Evolutionary conservation across 768 basidiomycete species (phyloP).

Genomic region (Krasilnikovozyma curviuscula): DNA sequence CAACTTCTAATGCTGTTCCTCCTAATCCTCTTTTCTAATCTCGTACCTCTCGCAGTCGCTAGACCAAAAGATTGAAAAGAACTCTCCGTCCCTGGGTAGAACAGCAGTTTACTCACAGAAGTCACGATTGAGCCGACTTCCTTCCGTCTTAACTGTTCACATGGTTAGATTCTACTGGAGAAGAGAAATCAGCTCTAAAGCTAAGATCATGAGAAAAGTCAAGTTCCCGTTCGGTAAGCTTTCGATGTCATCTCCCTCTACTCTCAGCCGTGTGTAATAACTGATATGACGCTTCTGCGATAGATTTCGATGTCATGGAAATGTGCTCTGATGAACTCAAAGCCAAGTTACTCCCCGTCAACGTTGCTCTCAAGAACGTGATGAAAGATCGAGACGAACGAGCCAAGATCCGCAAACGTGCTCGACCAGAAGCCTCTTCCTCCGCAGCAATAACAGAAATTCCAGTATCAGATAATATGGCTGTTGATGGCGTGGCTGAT

Average conservation of each 20-base stretch:
- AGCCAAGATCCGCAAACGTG: slow-evolving; percentile 57
- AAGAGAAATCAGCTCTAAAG: slow-evolving; percentile 58
- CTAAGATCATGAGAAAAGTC: slow-evolving; percentile 93
- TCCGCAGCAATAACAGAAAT: slow-evolving; percentile 9
- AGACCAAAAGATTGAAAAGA: slow-evolving; percentile 71
- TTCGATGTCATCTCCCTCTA: neutral
- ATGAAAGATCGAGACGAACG: slow-evolving; percentile 71
- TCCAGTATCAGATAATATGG: neutral
- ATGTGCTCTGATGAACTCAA: slow-evolving; percentile 50
- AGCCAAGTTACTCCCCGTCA: slow-evolving; percentile 48
- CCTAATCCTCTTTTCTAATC: neutral
- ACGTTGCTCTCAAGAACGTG: slow-evolving; percentile 51
- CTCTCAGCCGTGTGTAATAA: too few relatives aligned
- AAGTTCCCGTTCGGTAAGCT: slow-evolving; percentile 56
- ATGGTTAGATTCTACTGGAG: slow-evolving; percentile 96
- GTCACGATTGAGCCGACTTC: slow-evolving; percentile 63
- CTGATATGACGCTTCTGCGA: neutral
- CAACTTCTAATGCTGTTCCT: neutral
- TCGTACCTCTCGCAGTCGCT: slow-evolving; percentile 39
- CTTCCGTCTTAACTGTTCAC: slow-evolving; percentile 54
- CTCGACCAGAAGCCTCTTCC: too few relatives aligned
- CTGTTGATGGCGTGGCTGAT: neutral
- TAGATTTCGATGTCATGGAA: slow-evolving; percentile 10
- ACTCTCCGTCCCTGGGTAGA: slow-evolving; percentile 55
- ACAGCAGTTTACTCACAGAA: slow-evolving; percentile 64